Conservation (phyloP, 345 rosid genomes). For the Eucalyptus urophylla region DNA sequence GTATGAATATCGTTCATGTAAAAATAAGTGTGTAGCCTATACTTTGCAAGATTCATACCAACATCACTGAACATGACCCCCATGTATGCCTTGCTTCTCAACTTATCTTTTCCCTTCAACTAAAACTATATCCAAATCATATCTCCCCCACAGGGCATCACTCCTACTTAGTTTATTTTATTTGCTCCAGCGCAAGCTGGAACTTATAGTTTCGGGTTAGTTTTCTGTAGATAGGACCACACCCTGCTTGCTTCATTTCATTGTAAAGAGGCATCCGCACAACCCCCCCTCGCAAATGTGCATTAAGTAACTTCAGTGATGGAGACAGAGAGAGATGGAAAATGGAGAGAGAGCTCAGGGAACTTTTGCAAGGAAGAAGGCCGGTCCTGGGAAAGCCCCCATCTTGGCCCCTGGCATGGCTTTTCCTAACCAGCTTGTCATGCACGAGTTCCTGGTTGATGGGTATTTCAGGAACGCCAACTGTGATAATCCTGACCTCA, state of each 20-base stretch:
- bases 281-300: background rate
- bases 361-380: constrained; percentile 15
- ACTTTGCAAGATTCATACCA: constrained; percentile 26
- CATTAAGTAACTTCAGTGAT: background rate
- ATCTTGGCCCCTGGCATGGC: constrained; percentile 86
- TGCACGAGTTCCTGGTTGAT: constrained; percentile 90
- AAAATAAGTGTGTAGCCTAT: background rate
- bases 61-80: background rate
- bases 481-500: constrained; percentile 86
- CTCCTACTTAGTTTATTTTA: background rate
- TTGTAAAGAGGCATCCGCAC: background rate
- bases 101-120: constrained; percentile 5
- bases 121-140: background rate
- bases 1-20: background rate
- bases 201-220: background rate
- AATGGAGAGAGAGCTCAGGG: constrained; percentile 17
- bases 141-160: background rate
- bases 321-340: constrained; percentile 26
- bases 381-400: constrained; percentile 59
- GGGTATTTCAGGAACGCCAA: constrained; percentile 87
- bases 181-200: background rate
- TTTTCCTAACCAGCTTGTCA: constrained; percentile 92
- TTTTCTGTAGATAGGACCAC: constrained; percentile 10
- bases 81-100: constrained; percentile 28
- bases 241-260: background rate